A percentile compares a stretch with the other conserved stretches of the same genome.
These are phyloP conservation scores for Starmerella davenportii DNA, from an alignment of 805 yeast genomes.

Conservation along the genomic window DNA sequence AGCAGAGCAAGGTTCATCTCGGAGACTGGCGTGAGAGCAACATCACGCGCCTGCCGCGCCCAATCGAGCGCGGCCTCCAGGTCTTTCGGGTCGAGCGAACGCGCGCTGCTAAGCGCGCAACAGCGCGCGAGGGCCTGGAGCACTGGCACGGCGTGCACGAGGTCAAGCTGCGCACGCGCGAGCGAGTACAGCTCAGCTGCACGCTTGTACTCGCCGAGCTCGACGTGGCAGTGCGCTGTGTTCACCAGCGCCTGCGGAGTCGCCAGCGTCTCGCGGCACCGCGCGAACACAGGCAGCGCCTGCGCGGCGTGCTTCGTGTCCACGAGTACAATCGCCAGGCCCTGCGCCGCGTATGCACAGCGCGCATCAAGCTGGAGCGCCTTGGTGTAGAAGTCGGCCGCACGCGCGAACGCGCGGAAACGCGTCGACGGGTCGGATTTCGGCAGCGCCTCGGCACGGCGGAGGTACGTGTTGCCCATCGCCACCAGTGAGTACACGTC, in stretches of 20 bases:
- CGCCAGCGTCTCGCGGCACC: constrained; percentile 44
- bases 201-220: constrained; percentile 61
- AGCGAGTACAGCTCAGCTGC: constrained; percentile 78
- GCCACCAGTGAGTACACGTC: constrained; percentile 81
- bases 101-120: neutral
- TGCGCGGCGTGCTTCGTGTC: constrained; percentile 51
- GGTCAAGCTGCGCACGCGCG: constrained; percentile 32
- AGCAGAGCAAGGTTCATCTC: constrained; percentile 68
- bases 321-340: constrained; percentile 81
- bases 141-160: neutral
- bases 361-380: constrained; percentile 66
- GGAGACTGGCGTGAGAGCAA: constrained; percentile 34
- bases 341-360: constrained; percentile 94
- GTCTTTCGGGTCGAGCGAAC: constrained; percentile 18
- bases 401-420: constrained; percentile 63
- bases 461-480: constrained; percentile 68
- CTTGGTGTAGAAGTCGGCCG: constrained; percentile 82
- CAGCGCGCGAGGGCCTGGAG: neutral
- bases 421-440: constrained; percentile 31
- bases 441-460: constrained; percentile 52
- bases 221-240: constrained; percentile 72
- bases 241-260: constrained; percentile 43
- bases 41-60: constrained; percentile 27
- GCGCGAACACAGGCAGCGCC: constrained; percentile 74
- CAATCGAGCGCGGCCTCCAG: constrained; percentile 45